Conservation (phyloP, 2,329 filamentous ascomycete species). For the Hymenoscyphus fructigenus region DNA sequence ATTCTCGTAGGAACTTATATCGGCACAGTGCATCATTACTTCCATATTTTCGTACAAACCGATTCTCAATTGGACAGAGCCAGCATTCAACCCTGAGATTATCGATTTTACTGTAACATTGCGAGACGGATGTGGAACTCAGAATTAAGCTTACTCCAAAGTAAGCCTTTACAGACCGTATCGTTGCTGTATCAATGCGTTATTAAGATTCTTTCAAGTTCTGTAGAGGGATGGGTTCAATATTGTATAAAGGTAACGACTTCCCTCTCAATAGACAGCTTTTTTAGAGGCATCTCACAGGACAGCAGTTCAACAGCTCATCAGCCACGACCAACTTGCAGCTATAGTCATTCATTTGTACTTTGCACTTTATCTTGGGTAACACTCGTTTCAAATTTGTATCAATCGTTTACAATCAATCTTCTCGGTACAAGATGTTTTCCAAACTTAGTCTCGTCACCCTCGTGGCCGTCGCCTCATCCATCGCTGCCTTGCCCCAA, state of each 20-base stretch:
- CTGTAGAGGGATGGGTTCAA: not conserved
- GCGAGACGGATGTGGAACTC: not conserved
- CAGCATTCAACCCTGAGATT: not conserved
- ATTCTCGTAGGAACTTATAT: not conserved
- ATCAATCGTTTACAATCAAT: not conserved
- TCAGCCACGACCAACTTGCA: not conserved
- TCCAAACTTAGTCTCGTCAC: not conserved
- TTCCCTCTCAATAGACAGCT: not conserved
- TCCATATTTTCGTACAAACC: not conserved
- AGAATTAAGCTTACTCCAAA: not conserved
- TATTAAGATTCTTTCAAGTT: not conserved
- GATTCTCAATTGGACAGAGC: not conserved
- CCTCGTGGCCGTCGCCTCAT: not conserved
- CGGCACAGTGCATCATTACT: not conserved
- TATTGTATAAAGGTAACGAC: not conserved
- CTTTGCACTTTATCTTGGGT: not conserved
- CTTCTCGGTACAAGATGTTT: not conserved
- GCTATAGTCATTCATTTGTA: not conserved
- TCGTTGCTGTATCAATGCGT: not conserved
- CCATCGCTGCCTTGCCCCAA: not conserved
- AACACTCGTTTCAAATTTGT: not conserved
- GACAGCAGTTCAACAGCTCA: not conserved
- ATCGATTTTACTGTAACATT: not conserved
- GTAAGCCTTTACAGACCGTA: not conserved
- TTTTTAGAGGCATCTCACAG: not conserved